These are phyloP conservation scores for Sporothrix inflata DNA, from an alignment of 2,329 filamentous ascomycete species.

Conservation along the genomic window DNA sequence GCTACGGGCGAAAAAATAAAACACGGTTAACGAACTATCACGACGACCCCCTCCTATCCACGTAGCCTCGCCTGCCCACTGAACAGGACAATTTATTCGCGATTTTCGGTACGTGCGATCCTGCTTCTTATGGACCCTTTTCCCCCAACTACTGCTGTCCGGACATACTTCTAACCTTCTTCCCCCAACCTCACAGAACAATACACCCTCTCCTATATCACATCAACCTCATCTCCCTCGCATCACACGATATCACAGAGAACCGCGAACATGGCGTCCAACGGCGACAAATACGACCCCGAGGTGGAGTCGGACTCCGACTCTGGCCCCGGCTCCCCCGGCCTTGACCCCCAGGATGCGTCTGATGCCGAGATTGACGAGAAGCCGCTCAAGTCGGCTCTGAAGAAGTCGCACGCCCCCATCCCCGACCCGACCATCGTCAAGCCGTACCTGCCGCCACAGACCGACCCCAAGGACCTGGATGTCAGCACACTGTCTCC, in stretches of 20 bases:
- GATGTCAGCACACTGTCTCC: constrained; percentile 81
- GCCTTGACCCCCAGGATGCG: constrained; percentile 59
- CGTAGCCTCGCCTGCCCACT: constrained; percentile 28
- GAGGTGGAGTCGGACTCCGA: constrained; percentile 66
- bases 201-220: background rate
- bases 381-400: constrained; percentile 77
- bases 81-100: constrained; percentile 7
- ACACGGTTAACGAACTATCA: constrained; percentile 28
- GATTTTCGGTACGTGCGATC: constrained; percentile 15
- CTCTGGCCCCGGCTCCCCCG: constrained; percentile 64
- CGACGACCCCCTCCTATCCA: constrained; percentile 22
- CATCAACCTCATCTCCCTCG: constrained; percentile 3
- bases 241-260: constrained; percentile 35
- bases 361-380: constrained; percentile 61
- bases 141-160: background rate
- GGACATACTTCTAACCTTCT: background rate
- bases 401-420: constrained; percentile 70
- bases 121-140: background rate
- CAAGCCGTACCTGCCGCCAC: constrained; percentile 69
- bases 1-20: constrained; percentile 30
- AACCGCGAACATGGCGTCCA: constrained; percentile 53
- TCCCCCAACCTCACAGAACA: background rate
- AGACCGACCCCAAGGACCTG: constrained; percentile 89
- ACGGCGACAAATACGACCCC: constrained; percentile 64
- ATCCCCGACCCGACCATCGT: constrained; percentile 58